Evolutionary conservation across 2,329 filamentous ascomycete genomes (phyloP), one percentile per base, ranked within the genome.

Genomic region (Phialemonium atrogriseum): DNA sequence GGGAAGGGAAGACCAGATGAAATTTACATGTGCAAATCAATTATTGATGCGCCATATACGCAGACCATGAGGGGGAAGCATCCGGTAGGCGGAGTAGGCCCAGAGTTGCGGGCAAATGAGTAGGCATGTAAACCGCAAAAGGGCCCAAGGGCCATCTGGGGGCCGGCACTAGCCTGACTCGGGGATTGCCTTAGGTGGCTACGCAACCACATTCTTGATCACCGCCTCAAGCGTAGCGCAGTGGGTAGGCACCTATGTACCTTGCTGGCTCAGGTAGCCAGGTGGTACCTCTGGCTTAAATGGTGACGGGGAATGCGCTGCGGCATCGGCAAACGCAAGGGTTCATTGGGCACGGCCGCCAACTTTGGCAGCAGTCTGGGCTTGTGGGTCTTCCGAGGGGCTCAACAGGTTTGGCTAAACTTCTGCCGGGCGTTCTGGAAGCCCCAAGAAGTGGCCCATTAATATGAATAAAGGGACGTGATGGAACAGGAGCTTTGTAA

Each of bases 11-110:
- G n/a, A n/a, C n/a, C 35, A 18, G 10, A 26, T 25, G 33, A 32
- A 31, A 27, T 44, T 37, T 38, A 41, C 45, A 50, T 43, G 43
- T 47, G 45, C 41, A 44, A 47, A 42, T 39, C 37, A 39, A 40
- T 24, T 33, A 27, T 34, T 35, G 34, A 31, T 44, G 44, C 41
- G 46, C 42, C 34, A 45, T 43, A 47, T 43, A 47, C 40, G 40
- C 40, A 46, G 20, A 24, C 17, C 16, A 17, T 22, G 33, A 37
- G 31, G 35, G 29, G 15, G 12, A 27, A 24, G 24, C 27, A 35
- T 43, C 41, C 38, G 40, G 41, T 35, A 30, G 33, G 34, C 39
- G 35, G 33, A 37, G 34, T 15, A n/a, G n/a, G n/a, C n/a, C n/a
- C n/a, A n/a, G n/a, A n/a, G n/a, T n/a, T n/a, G n/a, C n/a, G n/a